Evolutionary conservation across 2,329 filamentous ascomycete species (phyloP), one percentile per base, ranked within the genome.

Genomic region (Aspergillus sp.): DNA sequence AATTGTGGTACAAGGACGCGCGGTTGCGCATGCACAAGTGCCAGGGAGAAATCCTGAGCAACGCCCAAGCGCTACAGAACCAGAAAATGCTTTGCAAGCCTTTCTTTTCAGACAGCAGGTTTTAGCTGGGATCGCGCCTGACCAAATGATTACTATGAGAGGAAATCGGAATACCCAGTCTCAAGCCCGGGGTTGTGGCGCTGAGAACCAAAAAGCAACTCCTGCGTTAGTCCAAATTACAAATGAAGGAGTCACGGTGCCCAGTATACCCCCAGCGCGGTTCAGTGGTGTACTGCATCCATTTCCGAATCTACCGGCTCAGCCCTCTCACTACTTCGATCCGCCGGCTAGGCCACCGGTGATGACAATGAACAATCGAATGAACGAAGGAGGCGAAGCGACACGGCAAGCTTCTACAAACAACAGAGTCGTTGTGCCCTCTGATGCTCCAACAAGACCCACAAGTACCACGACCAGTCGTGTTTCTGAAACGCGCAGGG

Each of bases 101-200:
- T 60, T 56, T 36, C 48, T 65, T 10, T 48, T 64, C 33, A 54
- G 54, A 5, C 55, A 60, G 42, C 62, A 65, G 41, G 38, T 56
- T 6, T 12, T 62, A 7, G 60, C 52, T 7, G 62, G 62, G 4
- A 53, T 65, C 27, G 40, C 50, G 2, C 50, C 45, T 5, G 42
- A 58, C 5, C 13, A 57, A 7, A 33, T 64, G 27, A 44, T 58
- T 27, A 41, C 43, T 4, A 58, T 62, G 43, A 28, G 30, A 27
- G 32, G 28, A n/a, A 33, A 28, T 11, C 8, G 27, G 31, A 27
- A 29, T 13, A 28, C 28, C 7, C 36, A 33, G 36, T 27, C 29
- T 13, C 34, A 33, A 12, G 33, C n/a, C 27, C 9, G 12, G 11
- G 26, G 19, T 33, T 5, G 19, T 19, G 19, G 19, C 19, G 19